Base-by-base conservation (phyloP, 2,329 filamentous ascomycete species). In the Alternaria longipes region DNA sequence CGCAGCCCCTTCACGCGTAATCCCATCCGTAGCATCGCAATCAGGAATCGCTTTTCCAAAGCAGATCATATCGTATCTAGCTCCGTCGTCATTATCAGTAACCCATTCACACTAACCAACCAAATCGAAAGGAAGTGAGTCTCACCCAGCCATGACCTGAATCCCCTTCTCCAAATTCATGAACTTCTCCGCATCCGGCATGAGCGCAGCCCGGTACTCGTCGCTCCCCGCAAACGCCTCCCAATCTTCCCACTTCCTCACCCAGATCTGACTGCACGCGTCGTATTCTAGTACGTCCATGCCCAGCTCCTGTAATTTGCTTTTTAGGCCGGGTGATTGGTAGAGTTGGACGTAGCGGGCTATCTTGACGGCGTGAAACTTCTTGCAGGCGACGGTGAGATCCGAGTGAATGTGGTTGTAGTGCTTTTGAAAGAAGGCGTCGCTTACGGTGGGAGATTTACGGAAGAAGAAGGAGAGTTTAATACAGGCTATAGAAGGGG, bases 31-130 rank as follows among this genome's bases (percentile, higher is more conserved):
- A 22, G 40, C 45, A 63, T 70, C 69, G 41, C 59, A 64, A 14
- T 68, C 65, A 34, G 68, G 70, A 63, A 72, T 69, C 26, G 66
- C 70, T 62, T 68, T 71, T 51, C 70, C 70, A 66, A 71, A 73
- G 3, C 60, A 60, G 20, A 73, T 70, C 45, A 71, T 54, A 57
- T 72, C 67, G 34, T 72, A 59, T 3, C 67, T 69, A 46, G 24
- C 26, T 24, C 12, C 44, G 11, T 46, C 64, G 3, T 30, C 8
- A 11, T 30, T 11, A 5, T 30, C 28, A 30, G 28, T 11, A 30
- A 30, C 11, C 4, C 11, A 30, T 12, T 11, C 28, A 30, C 28
- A 11, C 4, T 11, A 30, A 9, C 28, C 28, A 30, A 30, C 28
- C 28, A 12, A 30, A 30, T 30, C 28, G 28, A 30, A 5, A 12